phyloP scores from a whole-genome alignment of 768 basidiomycete genomes.

The Pulveroboletus sp. region DNA sequence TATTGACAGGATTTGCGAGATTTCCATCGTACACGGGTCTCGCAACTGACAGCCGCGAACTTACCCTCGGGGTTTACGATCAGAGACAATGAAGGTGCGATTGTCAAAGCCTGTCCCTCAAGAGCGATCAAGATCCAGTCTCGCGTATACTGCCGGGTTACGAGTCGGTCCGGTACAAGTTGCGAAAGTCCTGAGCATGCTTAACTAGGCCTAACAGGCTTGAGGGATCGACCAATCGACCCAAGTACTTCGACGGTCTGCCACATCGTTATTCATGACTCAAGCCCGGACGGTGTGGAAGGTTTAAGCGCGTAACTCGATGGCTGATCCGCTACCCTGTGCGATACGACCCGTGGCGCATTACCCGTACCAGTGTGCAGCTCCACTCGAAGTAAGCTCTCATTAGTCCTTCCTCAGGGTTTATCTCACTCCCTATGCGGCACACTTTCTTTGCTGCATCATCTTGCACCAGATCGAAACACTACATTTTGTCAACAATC shows the following conservation, averaged over 20 bases:
- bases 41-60: background rate
- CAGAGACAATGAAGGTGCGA: background rate
- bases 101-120: background rate
- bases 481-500: background rate
- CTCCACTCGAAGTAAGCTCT: background rate
- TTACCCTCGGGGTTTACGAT: background rate
- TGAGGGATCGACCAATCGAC: background rate
- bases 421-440: background rate
- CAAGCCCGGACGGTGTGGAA: no score
- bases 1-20: background rate
- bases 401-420: background rate
- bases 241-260: background rate
- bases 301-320: no score
- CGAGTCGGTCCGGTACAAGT: background rate
- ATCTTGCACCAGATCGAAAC: background rate
- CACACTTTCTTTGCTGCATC: background rate
- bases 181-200: background rate
- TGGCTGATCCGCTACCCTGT: background rate
- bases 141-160: background rate
- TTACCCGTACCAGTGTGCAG: background rate
- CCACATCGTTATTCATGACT: background rate
- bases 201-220: background rate
- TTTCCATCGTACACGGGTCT: background rate
- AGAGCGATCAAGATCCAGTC: background rate
- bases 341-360: background rate